phyloP scores from a whole-genome alignment of 2,329 filamentous ascomycete species.

The Orbilia ellipsospora region DNA sequence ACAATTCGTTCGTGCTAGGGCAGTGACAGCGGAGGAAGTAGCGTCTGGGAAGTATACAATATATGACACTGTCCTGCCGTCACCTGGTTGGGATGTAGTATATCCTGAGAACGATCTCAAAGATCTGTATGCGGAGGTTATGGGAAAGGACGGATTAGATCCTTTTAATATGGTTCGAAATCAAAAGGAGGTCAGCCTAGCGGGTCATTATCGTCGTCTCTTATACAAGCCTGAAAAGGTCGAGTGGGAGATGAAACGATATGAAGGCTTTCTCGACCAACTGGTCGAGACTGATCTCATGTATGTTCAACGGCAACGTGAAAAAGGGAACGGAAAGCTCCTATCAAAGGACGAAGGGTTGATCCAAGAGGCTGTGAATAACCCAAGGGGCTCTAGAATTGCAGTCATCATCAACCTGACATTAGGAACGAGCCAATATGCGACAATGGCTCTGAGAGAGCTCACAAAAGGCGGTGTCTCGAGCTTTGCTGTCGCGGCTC shows the following conservation, averaged over 20 bases:
- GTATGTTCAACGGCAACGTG: constrained; percentile 65
- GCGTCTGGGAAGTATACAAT: constrained; percentile 80
- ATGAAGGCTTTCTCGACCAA: constrained; percentile 78
- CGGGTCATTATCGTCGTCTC: constrained; percentile 87
- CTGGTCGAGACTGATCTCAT: constrained; percentile 90
- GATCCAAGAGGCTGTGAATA: constrained; percentile 41
- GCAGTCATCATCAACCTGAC: constrained; percentile 79
- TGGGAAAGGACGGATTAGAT: constrained; percentile 79
- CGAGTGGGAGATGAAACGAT: constrained; percentile 76
- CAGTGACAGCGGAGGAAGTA: constrained; percentile 81
- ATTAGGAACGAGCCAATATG: constrained; percentile 82
- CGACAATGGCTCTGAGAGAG: constrained; percentile 83
- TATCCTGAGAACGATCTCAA: constrained; percentile 87
- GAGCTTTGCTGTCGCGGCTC: constrained; percentile 62
- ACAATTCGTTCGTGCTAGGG: constrained; percentile 75
- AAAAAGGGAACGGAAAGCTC: constrained; percentile 30
- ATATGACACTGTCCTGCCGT: constrained; percentile 88
- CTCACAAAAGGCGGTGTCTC: constrained; percentile 76
- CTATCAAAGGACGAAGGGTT: constrained; percentile 45
- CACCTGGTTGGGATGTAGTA: constrained; percentile 88
- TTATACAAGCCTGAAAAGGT: constrained; percentile 75
- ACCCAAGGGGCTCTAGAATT: constrained; percentile 65
- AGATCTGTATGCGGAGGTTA: constrained; percentile 86
- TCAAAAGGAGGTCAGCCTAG: constrained; percentile 87
- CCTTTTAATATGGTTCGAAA: constrained; percentile 86